Evolutionary conservation across 2,329 filamentous ascomycete species (phyloP), one percentile per base, ranked within the genome.

Genomic region (Pyrenophora teres): DNA sequence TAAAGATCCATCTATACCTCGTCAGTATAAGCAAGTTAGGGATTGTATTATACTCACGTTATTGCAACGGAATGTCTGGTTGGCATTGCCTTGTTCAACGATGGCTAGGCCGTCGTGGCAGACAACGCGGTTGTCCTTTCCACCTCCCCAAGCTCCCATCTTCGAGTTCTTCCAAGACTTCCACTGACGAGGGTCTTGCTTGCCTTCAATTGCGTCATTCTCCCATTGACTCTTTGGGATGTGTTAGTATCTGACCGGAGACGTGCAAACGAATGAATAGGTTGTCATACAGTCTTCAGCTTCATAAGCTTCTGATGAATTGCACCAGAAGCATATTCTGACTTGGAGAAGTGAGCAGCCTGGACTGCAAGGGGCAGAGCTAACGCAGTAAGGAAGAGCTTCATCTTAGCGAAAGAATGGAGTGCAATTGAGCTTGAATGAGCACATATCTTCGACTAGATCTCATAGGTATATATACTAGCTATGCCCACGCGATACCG

Each of bases 1-100:
- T 83, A 81, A 1, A 83, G 74, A 56, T 84, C 81, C n/a, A 83
- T 74, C 71, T 67, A 49, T 7, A 16, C 6, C 3, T 27, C 10
- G 31, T 58, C 16, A 81, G 71, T 59, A 12, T 3, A 15, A 25
- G 10, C 32, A n/a, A 10, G n/a, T 2, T 19, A 2, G 9, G 0
- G 2, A 1, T 32, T 15, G 8, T 21, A 2, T 9, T 12, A 9
- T 40, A 40, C 54, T 42, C 2, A 57, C 56, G 46, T 65, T 65
- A 46, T 65, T 55, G 50, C 63, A 65, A 36, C 63, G 62, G 56
- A 62, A 65, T 27, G 61, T 65, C 52, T 64, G 59, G 46, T 63
- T 63, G 6, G 54, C 56, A 25, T 65, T 64, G 25, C 63, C 63
- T 30, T 51, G 35, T 44, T 65, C 60, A 32, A 57, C 63, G 40